Evolutionary conservation across 176 grass and related monocot genomes (phyloP), one percentile per base, ranked within the genome.

Genomic region (Phoenix roebelenii): DNA sequence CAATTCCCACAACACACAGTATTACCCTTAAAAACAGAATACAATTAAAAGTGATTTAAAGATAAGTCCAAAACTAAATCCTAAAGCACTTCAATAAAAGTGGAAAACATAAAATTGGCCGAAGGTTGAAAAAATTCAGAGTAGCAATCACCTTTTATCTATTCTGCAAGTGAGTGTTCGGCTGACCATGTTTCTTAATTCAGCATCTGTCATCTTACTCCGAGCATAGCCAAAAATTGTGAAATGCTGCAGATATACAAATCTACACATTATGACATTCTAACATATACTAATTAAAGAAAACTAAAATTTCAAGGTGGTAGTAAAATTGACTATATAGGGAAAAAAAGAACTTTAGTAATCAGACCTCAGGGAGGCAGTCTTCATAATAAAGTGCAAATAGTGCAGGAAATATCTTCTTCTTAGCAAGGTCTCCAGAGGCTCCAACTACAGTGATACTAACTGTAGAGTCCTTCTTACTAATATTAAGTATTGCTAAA

Each of bases 321-420:
- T 19, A 51, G 30, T 29, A 53, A 28, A 53, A 54, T 2, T 22
- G 16, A 19, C 66, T 63, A 44, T 3, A 30, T 35, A 51, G 55
- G 19, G 52, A 58, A 18, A 44, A 55, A 76, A 49, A 39, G 15
- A 25, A 18, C 18, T 55, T 17, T 50, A 53, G 23, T 26, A 61
- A 0, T 52, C 72, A 53, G 59, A 82, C 92, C 86, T 90, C 82
- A 3, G 92, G 92, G 55, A 96, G 86, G 39, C 83, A 96, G 18
- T 83, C 92, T 82, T 96, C 92, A 32, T 90, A 96, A 68, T 90
- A 96, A 39, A 96, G 86, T 64, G 92, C 86, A 50, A 96, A 96
- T 55, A 96, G 81, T 23, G 92, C 92, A 72, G 92, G 92, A 61
- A 96, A 96, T 76, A 96, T 96, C 83, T 96, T 96, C 80, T 96